Evolutionary conservation across 345 rosid genomes (phyloP), one percentile per base, ranked within the genome.

Genomic region (Mallotus nudiflorus): DNA sequence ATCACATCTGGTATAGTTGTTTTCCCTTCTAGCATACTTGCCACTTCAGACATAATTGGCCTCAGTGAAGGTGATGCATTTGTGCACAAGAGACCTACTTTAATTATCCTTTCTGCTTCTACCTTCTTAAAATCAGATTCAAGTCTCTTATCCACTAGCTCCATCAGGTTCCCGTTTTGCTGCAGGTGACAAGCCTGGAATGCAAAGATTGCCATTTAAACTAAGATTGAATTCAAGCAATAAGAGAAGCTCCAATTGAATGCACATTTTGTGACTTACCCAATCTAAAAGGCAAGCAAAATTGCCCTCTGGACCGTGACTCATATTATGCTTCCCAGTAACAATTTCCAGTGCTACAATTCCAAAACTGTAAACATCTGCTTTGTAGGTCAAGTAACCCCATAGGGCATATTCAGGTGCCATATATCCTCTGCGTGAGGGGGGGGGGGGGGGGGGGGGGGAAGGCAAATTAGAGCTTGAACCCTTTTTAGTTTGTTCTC

Each of bases 331-430:
- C 62, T 64, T 77, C 35, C 81, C 77, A 14, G 46, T 63, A 11
- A 49, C 70, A 37, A 75, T 69, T 65, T 75, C 66, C 51, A 75
- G n/a, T 37, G 58, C 69, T 52, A 75, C 33, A 62, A 77, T 35
- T 37, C 80, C 80, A 28, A 62, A 72, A 46, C 77, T 68, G 56
- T 77, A 77, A 9, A 73, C 67, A 59, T 77, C 81, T 37, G 74
- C 74, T 42, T 77, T 77, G 37, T 73, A 12, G 12, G 74, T 77
- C 65, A 77, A 29, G 25, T 60, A 25, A 50, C 81, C 81, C 74
- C 74, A 64, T 13, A 73, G 40, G 50, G 77, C 74, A 50, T 77
- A 77, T 68, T 77, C 81, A 0, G 77, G 81, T 49, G 77, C 77
- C 60, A 67, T 77, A 25, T 72, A 72, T 48, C 73, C 73, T 46